Percentiles rank a stretch among this genome's conserved stretches.
These are phyloP conservation scores for Apiospora rasikravindrae DNA, from an alignment of 2,329 filamentous ascomycete genomes.

Conservation along the genomic window DNA sequence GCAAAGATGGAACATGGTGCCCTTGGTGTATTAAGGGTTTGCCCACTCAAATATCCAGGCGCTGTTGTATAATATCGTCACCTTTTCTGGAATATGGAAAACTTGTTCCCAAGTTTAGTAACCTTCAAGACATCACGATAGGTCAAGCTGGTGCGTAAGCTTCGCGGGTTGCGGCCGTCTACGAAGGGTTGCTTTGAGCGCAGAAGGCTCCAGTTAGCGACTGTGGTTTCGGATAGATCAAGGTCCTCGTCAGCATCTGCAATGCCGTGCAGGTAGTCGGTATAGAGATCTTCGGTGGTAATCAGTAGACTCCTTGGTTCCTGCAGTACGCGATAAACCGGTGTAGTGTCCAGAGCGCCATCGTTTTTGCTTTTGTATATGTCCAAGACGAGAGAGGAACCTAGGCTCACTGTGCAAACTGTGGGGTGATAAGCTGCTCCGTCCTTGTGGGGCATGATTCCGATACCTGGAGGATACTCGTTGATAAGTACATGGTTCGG, in stretches of 20 bases:
- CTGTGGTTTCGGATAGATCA: constrained; percentile 61
- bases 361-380: constrained; percentile 69
- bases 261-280: constrained; percentile 76
- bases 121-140: constrained; percentile 88
- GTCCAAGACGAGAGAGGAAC: constrained; percentile 77
- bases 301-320: constrained; percentile 83
- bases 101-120: constrained; percentile 71
- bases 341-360: constrained; percentile 58
- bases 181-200: constrained; percentile 51
- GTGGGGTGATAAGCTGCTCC: constrained; percentile 85
- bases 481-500: constrained; percentile 96
- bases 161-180: constrained; percentile 61
- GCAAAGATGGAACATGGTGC: constrained; percentile 77
- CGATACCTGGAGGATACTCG: constrained; percentile 84
- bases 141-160: constrained; percentile 73
- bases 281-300: constrained; percentile 72
- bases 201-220: constrained; percentile 77
- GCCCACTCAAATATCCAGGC: neutral
- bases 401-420: constrained; percentile 89
- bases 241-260: constrained; percentile 69
- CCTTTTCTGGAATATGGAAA: constrained; percentile 57
- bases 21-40: constrained; percentile 61
- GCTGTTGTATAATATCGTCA: constrained; percentile 38
- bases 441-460: constrained; percentile 98
- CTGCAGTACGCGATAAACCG: constrained; percentile 70